Base-by-base conservation (phyloP, 306 rosid species). In the Carpinus viminea region DNA sequence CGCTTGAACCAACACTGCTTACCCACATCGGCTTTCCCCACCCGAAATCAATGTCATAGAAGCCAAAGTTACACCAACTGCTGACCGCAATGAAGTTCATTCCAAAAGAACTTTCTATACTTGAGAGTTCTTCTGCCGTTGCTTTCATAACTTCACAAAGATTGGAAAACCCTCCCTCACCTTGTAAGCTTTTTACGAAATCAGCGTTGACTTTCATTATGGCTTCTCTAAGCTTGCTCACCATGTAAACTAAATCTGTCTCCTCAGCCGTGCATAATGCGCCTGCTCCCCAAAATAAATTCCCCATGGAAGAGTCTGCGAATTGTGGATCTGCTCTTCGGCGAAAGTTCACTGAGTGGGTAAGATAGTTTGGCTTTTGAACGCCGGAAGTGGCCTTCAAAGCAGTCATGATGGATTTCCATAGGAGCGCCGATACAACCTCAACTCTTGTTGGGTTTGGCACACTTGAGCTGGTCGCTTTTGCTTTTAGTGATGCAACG, bases 11-110 rank as follows among this genome's bases (percentile, higher is more conserved):
- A 7, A 47, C 59, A 60, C 21, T 21, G n/a, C 57, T 41, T 7
- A 68, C 47, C 80, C 74, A 76, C 11, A 7, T 10, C 4, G 74
- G 80, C 38, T 66, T 76, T 66, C 74, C 80, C 80, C 80, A 76
- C 53, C 80, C 80, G 26, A 77, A 77, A 50, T 77, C 56, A 0
- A 53, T 53, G 47, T 68, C 43, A 24, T 77, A 77, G 26, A 50
- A 7, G 31, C 74, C 80, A 36, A 41, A 52, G 15, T 73, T 18
- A 65, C 73, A 64, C 79, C 38, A 51, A 54, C 80, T 77, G 54
- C 38, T 65, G 24, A 68, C 54, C 7, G 53, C 74, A 13, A 77
- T 53, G 28, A 18, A 77, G 21, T 77, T 66, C 77, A 57, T 59
- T 26, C 62, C 77, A 16, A 2, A 60, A 28, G 17, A 8, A 47